Conservation (phyloP, 331 rosid species). For the Spiraea crenata region DNA sequence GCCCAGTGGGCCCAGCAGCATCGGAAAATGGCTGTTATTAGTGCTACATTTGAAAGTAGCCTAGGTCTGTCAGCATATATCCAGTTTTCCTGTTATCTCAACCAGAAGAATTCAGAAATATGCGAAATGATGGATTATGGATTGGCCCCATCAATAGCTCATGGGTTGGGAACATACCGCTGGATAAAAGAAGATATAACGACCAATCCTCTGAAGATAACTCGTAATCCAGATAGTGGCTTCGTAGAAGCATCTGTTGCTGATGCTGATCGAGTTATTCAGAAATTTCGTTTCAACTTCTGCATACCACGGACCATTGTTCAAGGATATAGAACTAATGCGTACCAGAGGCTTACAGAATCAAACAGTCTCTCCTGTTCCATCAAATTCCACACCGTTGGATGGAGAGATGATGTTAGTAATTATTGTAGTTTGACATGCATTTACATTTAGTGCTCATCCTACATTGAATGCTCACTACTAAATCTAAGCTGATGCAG, state of each 20-base stretch:
- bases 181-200: conserved; percentile 90
- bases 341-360: conserved; percentile 45
- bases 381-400: conserved; percentile 68
- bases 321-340: conserved; percentile 41
- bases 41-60: conserved; percentile 94
- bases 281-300: conserved; percentile 56
- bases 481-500: conserved; percentile 49
- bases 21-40: conserved; percentile 83
- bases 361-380: conserved; percentile 43
- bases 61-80: conserved; percentile 80
- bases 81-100: conserved; percentile 71
- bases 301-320: conserved; percentile 34
- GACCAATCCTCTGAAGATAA: conserved; percentile 47
- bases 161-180: conserved; percentile 90
- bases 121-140: conserved; percentile 34
- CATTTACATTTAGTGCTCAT: not conserved
- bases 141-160: conserved; percentile 56
- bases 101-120: conserved; percentile 47
- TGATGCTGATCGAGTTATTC: conserved; percentile 57
- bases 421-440: not conserved
- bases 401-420: conserved; percentile 65
- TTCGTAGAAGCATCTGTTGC: conserved; percentile 70
- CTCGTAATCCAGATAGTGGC: conserved; percentile 52
- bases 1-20: conserved; percentile 88
- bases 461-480: conserved; percentile 29